Evolutionary conservation across 106 monocot species (phyloP).

Genomic region (Xerophyta viscosa): DNA sequence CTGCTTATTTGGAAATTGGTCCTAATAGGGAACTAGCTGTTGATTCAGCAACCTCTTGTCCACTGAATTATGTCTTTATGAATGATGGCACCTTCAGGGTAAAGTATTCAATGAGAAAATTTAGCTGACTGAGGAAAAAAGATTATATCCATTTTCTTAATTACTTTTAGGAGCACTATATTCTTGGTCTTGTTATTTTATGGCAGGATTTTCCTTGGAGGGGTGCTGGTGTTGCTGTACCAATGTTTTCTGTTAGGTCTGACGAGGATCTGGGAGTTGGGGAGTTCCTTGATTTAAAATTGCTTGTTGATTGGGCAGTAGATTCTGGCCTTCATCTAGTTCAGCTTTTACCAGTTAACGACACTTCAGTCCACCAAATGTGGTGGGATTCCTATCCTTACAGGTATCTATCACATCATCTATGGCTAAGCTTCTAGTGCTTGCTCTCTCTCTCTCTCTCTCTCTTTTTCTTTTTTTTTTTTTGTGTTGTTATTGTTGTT

Average conservation of each 20-base stretch:
- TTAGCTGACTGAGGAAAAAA: no score
- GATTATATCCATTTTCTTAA: not conserved
- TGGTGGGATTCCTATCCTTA: slow-evolving; percentile 99
- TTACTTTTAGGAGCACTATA: not conserved
- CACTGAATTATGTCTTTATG: slow-evolving; percentile 46
- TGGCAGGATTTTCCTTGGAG: slow-evolving; percentile 73
- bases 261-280: slow-evolving; percentile 77
- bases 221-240: slow-evolving; percentile 86
- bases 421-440: no score
- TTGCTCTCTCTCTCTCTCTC: no score
- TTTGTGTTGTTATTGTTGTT: no score
- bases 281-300: slow-evolving; percentile 87
- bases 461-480: no score
- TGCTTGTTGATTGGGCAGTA: slow-evolving; percentile 88
- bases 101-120: slow-evolving; percentile 7
- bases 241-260: slow-evolving; percentile 84
- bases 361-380: slow-evolving; percentile 87
- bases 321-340: slow-evolving; percentile 84
- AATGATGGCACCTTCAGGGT: slow-evolving; percentile 80
- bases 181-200: not conserved
- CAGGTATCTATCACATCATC: slow-evolving; percentile 51
- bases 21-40: slow-evolving; percentile 57
- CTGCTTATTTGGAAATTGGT: slow-evolving; percentile 52
- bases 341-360: slow-evolving; percentile 90
- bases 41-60: slow-evolving; percentile 26